Base-by-base conservation (phyloP, 2,329 filamentous ascomycete species). In the Beauveria asiatica region DNA sequence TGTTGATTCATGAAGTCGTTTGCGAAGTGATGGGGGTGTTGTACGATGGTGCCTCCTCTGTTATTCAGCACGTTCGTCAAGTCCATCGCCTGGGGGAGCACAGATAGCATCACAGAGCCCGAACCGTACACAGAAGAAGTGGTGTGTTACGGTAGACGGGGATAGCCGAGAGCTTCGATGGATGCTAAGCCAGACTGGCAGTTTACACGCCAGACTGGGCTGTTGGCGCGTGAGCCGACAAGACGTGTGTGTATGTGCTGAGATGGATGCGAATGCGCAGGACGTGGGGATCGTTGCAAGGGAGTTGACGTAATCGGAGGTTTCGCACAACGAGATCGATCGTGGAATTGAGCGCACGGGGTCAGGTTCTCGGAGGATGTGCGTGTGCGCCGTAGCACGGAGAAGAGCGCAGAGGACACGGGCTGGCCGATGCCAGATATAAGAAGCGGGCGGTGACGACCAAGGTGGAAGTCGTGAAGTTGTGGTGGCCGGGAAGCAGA, bases 21-120 rank as follows among this genome's bases (percentile, higher is more conserved):
- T 46, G 68, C 63, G 53, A 74, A 67, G 59, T 72, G 72, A 62
- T 74, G 73, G 10, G 50, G 50, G 45, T 66, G 64, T 59, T 67
- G 65, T 59, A 62, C 60, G 65, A 73, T 63, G 57, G 70, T 66
- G 67, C 70, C 70, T 62, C 69, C 75, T 72, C 78, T 79, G 64
- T 76, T 78, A 70, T 81, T 80, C 67, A 81, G 70, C 73, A 81
- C 78, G 69, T 75, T 79, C 67, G 74, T 78, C 67, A 81, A 78
- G 67, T 78, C 78, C 78, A 81, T 81, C 62, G 79, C 75, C 70
- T 78, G 76, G 65, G 74, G 73, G 54, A 78, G 72, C 62, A 73
- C 75, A 65, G 76, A 59, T 54, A 74, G 68, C 76, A 77, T 70
- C 69, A 71, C 72, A 62, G 44, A 49, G 51, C 56, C 45, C 37